Evolutionary conservation across 345 rosid species (phyloP).

Genomic region (Eucalyptus sp.): DNA sequence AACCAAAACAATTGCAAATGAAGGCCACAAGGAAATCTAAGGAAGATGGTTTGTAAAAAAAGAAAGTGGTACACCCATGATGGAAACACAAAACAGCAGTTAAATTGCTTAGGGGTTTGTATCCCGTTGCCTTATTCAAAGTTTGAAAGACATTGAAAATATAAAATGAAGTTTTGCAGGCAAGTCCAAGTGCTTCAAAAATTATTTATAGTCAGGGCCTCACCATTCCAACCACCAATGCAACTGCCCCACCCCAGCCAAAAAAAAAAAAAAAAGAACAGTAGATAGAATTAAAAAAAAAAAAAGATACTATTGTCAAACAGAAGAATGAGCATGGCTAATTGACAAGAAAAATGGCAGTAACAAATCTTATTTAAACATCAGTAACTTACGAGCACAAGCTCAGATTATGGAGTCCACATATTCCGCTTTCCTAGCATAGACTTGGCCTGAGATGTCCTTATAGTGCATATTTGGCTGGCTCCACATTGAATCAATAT

Average conservation of each 20-base stretch:
- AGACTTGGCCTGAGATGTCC: conserved; percentile 52
- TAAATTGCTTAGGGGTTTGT: not conserved
- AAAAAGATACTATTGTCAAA: not conserved
- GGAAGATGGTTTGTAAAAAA: not conserved
- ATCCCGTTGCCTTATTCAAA: not conserved
- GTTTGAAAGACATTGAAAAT: not conserved
- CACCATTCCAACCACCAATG: not conserved
- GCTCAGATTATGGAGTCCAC: conserved; percentile 70
- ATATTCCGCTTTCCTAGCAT: conserved; percentile 61
- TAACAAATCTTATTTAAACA: not conserved
- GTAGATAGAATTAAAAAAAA: not conserved
- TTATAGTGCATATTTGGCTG: conserved; percentile 67
- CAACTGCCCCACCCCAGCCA: not conserved
- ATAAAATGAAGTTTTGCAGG: not conserved
- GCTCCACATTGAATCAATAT: conserved; percentile 61
- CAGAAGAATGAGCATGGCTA: not conserved
- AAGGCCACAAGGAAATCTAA: not conserved
- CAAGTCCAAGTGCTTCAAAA: not conserved
- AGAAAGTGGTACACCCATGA: not conserved
- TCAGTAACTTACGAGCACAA: conserved; percentile 68
- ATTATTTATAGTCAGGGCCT: not conserved
- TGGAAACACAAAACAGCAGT: not conserved
- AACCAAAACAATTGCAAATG: not conserved
- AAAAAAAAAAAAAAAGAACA: not conserved
- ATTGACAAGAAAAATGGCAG: not conserved